Conservation (phyloP, 1,284 basidiomycete genomes). For the Fomes fomentarius region DNA sequence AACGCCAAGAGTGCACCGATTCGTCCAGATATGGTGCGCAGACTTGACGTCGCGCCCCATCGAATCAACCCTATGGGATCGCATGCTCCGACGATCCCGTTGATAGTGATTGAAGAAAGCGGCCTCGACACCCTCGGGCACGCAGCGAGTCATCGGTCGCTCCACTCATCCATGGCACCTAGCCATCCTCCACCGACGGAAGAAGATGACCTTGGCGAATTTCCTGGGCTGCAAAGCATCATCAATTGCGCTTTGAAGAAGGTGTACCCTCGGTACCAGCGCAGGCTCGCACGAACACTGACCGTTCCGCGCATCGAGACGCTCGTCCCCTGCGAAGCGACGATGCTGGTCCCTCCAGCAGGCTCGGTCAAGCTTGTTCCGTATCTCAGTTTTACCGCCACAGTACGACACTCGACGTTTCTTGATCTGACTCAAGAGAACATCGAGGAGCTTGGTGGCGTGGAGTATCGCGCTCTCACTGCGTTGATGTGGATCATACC, state of each 20-base stretch:
- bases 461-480: constrained; percentile 91
- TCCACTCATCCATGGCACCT: constrained; percentile 1
- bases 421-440: constrained; percentile 80
- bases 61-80: constrained; percentile 66
- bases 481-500: constrained; percentile 64
- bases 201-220: constrained; percentile 70
- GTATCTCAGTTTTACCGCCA: constrained; percentile 87
- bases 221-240: constrained; percentile 79
- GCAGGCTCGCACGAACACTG: constrained; percentile 60
- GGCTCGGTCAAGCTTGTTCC: constrained; percentile 60
- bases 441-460: constrained; percentile 90
- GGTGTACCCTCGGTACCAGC: constrained; percentile 61
- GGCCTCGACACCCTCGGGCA: constrained; percentile 8
- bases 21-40: constrained; percentile 78
- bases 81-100: constrained; percentile 11
- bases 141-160: constrained; percentile 11
- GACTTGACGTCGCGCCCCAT: constrained; percentile 74
- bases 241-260: constrained; percentile 48
- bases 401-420: constrained; percentile 90
- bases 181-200: neutral
- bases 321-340: constrained; percentile 44
- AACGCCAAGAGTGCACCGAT: constrained; percentile 37
- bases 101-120: neutral
- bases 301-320: constrained; percentile 79
- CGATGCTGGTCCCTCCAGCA: constrained; percentile 24